phyloP scores from a whole-genome alignment of 305 asterid genomes.

The Fraxinus sp. region DNA sequence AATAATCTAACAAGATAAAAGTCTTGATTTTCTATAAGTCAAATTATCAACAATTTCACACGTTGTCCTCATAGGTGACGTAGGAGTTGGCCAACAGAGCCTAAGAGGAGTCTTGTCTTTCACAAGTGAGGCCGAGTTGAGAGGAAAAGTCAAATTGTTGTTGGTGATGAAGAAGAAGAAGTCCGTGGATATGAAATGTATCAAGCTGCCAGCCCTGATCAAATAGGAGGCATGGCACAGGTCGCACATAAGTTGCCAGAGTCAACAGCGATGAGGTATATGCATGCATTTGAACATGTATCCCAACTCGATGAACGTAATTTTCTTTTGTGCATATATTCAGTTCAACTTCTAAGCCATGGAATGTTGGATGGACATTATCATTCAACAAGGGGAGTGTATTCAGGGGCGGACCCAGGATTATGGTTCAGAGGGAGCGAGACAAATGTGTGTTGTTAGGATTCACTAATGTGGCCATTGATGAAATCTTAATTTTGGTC shows the following conservation, averaged over 20 bases:
- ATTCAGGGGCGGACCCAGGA: too few relatives aligned
- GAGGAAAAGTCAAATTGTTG: background rate
- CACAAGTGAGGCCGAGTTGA: background rate
- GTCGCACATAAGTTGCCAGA: too few relatives aligned
- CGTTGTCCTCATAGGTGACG: background rate
- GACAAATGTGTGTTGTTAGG: background rate
- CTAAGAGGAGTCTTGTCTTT: background rate
- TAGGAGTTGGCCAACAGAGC: too few relatives aligned
- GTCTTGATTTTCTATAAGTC: background rate
- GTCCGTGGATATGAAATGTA: background rate
- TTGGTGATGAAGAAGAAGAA: background rate
- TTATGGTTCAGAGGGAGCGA: too few relatives aligned
- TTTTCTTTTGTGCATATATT: too few relatives aligned
- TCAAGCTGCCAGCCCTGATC: background rate
- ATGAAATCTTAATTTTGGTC: too few relatives aligned
- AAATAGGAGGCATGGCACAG: background rate
- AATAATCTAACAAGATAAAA: background rate
- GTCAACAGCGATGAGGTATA: too few relatives aligned
- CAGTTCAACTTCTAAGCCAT: too few relatives aligned
- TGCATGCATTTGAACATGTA: background rate
- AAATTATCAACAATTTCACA: slow-evolving; percentile 10
- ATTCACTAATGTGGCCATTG: too few relatives aligned
- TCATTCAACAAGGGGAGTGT: background rate
- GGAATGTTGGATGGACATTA: background rate
- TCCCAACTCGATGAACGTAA: background rate